Evolutionary conservation across 1,284 basidiomycete genomes (phyloP), one percentile per base, ranked within the genome.

Genomic region (Leucoagaricus sp.): DNA sequence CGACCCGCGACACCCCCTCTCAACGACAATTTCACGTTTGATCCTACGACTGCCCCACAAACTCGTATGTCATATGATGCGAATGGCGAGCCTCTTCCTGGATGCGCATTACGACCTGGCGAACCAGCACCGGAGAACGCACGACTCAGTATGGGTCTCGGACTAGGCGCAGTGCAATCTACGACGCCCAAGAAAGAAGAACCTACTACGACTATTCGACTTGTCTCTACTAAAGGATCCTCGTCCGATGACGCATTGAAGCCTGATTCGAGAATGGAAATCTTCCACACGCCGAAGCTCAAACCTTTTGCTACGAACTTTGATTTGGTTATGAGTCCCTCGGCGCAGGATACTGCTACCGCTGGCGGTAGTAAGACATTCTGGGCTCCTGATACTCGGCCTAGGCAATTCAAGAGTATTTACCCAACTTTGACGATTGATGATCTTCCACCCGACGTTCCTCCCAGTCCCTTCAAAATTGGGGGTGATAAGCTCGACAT

Each of bases 231-330:
- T 42, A 68, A 17, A 21, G 6, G 17, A 41, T 41, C 40, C 5
- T 41, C 40, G 17, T 38, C 36, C 15, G 17, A 29, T 15, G 21
- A 15, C 19, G 15, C 23, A 49, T 25, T 15, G n/a, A 23, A 10
- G 9, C 36, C 23, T 10, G 15, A 40, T 41, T 21, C 19, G 21
- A 17, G 13, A 25, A 34, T 2, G 29, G 26, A 38, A 19, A 17
- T 28, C 33, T 48, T 53, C 55, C 40, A 29, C 25, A 86, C 87
- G 0, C 88, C 89, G 0, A 78, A 78, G 53, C 75, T 91, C 3
- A 76, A 80, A 59, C 82, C 87, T 0, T 83, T 86, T 65, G 71
- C 78, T 45, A 87, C 87, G 1, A 75, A 75, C 8, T 90, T 89
- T 62, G 87, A 90, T 61, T 72, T 90, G 26, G 75, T 81, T 17